Evolutionary conservation across 139 green algal genomes (phyloP).

Genomic region (Haematococcus lacustris): DNA sequence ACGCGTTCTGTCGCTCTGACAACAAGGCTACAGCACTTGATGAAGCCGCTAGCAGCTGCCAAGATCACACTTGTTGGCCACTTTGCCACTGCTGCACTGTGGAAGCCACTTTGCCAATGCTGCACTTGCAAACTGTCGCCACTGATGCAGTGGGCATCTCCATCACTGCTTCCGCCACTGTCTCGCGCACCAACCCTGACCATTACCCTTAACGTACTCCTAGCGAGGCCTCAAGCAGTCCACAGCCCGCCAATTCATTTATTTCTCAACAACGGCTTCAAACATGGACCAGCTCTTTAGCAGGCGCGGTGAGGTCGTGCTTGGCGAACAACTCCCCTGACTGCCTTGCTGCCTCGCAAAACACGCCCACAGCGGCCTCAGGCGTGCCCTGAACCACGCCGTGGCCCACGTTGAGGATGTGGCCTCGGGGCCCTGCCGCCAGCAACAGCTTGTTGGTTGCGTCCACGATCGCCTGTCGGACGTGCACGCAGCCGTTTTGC

Average conservation of each 20-base stretch:
- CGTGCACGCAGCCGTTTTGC: too few relatives aligned
- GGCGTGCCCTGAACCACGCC: slow-evolving; percentile 89
- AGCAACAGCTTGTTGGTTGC: slow-evolving; percentile 35
- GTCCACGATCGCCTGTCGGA: slow-evolving; percentile 17
- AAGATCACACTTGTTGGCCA: too few relatives aligned
- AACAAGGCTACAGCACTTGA: too few relatives aligned
- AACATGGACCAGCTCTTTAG: too few relatives aligned
- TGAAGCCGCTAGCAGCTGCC: too few relatives aligned
- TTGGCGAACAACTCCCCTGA: slow-evolving; percentile 25
- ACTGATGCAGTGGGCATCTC: too few relatives aligned
- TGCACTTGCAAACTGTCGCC: background rate
- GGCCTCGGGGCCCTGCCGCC: slow-evolving; percentile 48
- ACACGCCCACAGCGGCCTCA: slow-evolving; percentile 81
- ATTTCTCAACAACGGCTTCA: background rate
- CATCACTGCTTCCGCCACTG: background rate
- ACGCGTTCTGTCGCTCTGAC: too few relatives aligned
- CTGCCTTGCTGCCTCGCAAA: slow-evolving; percentile 80
- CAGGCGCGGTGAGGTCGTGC: background rate
- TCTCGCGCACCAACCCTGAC: background rate
- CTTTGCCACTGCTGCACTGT: too few relatives aligned
- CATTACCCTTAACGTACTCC: too few relatives aligned
- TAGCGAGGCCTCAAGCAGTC: background rate
- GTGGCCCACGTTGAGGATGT: slow-evolving; percentile 95
- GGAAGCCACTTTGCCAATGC: too few relatives aligned
- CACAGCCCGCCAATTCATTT: background rate